Evolutionary conservation across 78 protist species (phyloP).

Genomic region (Salpingoeca rosetta): DNA sequence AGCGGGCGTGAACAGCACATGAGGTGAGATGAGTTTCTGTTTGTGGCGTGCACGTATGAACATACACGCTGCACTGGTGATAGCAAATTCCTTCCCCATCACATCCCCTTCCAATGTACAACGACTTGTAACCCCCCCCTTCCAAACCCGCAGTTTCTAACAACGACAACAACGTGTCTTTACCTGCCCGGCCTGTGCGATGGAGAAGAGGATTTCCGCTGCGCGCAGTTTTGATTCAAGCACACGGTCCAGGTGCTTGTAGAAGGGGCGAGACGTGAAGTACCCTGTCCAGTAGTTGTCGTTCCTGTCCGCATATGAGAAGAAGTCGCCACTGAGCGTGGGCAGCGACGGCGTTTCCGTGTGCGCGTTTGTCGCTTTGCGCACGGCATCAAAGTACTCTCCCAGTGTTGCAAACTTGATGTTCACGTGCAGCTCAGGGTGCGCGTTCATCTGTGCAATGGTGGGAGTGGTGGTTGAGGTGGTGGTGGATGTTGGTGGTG

Average conservation of each 20-base stretch:
- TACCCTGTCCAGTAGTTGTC: conserved; percentile 53
- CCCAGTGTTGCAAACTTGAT: conserved; percentile 30
- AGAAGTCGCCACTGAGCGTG: conserved; percentile 42
- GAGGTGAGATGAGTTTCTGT: no score
- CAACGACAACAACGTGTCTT: background rate
- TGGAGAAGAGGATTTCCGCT: background rate
- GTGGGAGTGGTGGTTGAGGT: no score
- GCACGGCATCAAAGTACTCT: conserved; percentile 32
- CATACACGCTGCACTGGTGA: no score
- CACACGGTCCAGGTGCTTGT: conserved; percentile 30
- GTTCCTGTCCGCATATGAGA: conserved; percentile 39
- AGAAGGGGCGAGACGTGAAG: conserved; percentile 32
- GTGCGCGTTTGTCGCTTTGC: background rate
- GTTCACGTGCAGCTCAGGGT: background rate
- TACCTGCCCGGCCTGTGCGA: background rate
- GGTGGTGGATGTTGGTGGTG: no score
- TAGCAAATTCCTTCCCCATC: no score
- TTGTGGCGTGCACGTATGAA: background rate
- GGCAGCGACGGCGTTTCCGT: background rate
- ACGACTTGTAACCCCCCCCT: no score
- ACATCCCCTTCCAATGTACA: no score
- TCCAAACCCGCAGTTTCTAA: no score
- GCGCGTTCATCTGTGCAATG: conserved; percentile 23
- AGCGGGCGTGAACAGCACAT: background rate
- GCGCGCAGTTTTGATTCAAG: background rate